Evolutionary conservation across 106 monocot genomes (phyloP), one percentile per base, ranked within the genome.

Genomic region (Phalaenopsis equestris): DNA sequence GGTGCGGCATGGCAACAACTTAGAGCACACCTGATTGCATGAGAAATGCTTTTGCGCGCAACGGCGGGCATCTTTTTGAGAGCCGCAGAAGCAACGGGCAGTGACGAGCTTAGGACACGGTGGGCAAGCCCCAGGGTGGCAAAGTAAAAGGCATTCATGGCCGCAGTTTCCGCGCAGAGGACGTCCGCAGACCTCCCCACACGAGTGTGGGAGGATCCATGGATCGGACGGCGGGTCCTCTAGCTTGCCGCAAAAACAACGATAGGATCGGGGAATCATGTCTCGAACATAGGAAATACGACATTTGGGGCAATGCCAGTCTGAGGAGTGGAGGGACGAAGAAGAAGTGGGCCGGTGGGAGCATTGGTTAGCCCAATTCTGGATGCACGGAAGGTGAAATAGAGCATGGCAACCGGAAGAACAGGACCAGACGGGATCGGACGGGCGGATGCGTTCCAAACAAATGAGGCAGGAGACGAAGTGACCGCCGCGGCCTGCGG

Each of bases 121-220:
- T 4, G 96, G 96, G 79, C 96, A 97, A 52, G 92, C 94, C 1
- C 96, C 96, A n/a, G 94, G 96, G 64, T 97, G 96, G 85, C 96
- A 97, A 45, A 97, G 88, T 15, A 97, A 92, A 70, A 97, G 92
- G 81, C 96, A 97, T 11, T 74, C 41, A 73, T 97, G 96, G 48
- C 92, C 94, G 67, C 97, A 97, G 9, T 56, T 41, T 4, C 70
- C 81, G 21, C 36, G n/a, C 48, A 97, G 86, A 12, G 82, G 79
- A 9, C 88, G 83, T 55, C 79, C 85, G 47, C 97, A 97, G 79
- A 90, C 47, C 42, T 97, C 94, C 42, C 89, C 92, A 45, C 97
- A 97, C 18, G 97, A 97, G 81, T 97, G 97, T 10, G 97, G 97
- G 16, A 94, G 89, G 83, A 92, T 87, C 97, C 97, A 97, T 2